These are phyloP conservation scores for Petrea volubilis DNA, from an alignment of 257 asterid species.

Conservation along the genomic window DNA sequence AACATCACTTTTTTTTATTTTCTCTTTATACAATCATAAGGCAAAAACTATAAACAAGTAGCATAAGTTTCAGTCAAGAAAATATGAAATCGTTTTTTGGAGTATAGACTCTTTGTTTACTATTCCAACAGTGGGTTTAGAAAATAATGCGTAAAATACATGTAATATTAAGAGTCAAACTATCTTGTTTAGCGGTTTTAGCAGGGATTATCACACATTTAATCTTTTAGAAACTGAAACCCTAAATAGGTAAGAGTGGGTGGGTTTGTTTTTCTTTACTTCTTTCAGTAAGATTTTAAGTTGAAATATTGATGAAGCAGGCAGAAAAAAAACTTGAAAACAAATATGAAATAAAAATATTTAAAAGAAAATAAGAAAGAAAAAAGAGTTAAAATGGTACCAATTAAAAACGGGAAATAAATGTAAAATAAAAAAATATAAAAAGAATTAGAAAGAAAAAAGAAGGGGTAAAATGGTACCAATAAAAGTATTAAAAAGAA, in stretches of 20 bases:
- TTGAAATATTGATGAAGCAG: background rate
- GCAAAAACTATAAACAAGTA: too few species aligned
- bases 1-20: background rate
- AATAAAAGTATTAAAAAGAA: background rate
- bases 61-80: too few species aligned
- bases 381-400: background rate
- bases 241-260: too few species aligned
- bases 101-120: background rate
- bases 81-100: background rate
- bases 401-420: background rate
- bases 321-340: background rate
- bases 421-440: background rate
- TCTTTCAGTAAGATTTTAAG: background rate
- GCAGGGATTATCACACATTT: background rate
- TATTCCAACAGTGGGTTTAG: background rate
- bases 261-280: too few species aligned
- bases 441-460: background rate
- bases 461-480: background rate
- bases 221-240: background rate
- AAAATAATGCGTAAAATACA: background rate
- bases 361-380: too few species aligned
- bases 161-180: too few species aligned
- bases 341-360: too few species aligned
- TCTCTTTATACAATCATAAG: too few species aligned
- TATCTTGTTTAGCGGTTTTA: background rate